Percentiles rank a stretch among this genome's conserved stretches.
Conservation (phyloP, 257 asterid genomes). For the Solanum lycopersicoides region DNA sequence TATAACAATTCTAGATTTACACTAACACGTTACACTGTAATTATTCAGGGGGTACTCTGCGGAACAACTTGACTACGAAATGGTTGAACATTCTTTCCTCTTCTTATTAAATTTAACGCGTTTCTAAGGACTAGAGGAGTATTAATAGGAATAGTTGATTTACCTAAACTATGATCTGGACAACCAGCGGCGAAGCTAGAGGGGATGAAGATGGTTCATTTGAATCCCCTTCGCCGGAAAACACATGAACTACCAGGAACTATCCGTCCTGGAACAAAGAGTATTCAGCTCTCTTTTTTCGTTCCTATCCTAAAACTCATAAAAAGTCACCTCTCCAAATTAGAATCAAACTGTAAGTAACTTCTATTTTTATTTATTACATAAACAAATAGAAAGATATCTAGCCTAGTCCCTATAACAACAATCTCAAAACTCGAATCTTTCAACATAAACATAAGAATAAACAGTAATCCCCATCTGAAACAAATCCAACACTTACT, state of each 20-base stretch:
- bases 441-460: background rate
- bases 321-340: background rate
- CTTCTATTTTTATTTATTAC: background rate
- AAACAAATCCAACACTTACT: background rate
- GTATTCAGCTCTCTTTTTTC: background rate
- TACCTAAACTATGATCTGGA: background rate
- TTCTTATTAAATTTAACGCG: background rate
- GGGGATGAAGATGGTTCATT: background rate
- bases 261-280: background rate
- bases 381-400: background rate
- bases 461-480: background rate
- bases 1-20: background rate
- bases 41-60: background rate
- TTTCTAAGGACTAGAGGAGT: background rate
- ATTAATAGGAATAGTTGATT: background rate
- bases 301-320: background rate
- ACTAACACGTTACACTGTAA: background rate
- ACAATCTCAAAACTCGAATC: background rate
- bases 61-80: background rate
- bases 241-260: background rate
- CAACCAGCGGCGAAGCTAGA: background rate
- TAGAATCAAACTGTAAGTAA: background rate
- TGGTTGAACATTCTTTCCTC: background rate
- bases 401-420: background rate
- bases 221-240: background rate